Base-by-base conservation (phyloP, 2,329 filamentous ascomycete species). In the Aspergillus sp. region DNA sequence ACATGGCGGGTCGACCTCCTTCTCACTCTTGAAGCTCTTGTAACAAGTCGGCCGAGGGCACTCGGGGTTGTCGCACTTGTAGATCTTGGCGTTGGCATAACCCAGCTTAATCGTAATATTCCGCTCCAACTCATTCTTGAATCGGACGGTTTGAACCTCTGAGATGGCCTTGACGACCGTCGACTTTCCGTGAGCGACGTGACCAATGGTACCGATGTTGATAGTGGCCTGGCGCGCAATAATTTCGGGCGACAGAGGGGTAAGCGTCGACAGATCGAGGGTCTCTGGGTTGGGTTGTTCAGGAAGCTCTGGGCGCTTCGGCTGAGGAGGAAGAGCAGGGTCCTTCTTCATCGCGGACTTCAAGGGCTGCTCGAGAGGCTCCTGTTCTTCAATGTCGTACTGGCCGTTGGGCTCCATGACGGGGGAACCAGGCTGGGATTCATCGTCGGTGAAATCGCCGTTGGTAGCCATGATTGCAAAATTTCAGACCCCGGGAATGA, bases 91-190 rank as follows among this genome's bases (percentile, higher is more conserved):
- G 75, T 99, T 99, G 73, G 94, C 94, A 75, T 99, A 99, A 73
- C 94, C 94, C 67, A 99, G 84, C 85, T 99, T 99, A 82, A 99
- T 99, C 68, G 94, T 99, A 70, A 99, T 99, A 76, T 99, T 99
- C 70, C 94, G 84, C 79, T 97, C 95, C 77, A 96, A 79, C 79
- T 99, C 94, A 80, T 97, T 99, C 88, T 99, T 99, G 83, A 99
- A 99, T 64, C 94, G 86, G 70, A 99, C 94, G 16, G 94, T 99
- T 82, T 99, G 94, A 59, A 99, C 94, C 58, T 94, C 94, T 1
- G 94, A 97, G 67, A 99, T 97, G 66, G 94, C 94, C 82, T 99
- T 99, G 66, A 99, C 94, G 47, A 99, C 94, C 19, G 94, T 99
- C 56, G 90, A 96, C 76, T 97, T 97, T 72, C 93, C 93, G 88